Base-by-base conservation (phyloP, 768 basidiomycete species). In the Fibroporia radiculosa region DNA sequence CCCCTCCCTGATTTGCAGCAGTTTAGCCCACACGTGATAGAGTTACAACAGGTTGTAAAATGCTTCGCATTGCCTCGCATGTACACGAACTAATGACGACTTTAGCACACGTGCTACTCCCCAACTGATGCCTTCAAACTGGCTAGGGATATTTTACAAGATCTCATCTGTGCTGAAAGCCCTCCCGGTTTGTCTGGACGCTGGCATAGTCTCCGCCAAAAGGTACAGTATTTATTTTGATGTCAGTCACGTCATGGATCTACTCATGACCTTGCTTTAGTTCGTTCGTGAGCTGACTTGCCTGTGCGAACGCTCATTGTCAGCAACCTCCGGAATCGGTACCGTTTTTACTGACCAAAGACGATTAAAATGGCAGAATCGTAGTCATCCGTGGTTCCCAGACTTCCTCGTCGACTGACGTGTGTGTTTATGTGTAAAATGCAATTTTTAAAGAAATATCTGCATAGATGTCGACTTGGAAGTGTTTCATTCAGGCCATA, bases 1-100 rank as follows among this genome's bases (percentile, higher is more conserved):
- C 73, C 68, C 0, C 67, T 74, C n/a, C 83, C 83, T 0, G 69
- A 75, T 35, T 65, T 82, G n/a, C 53, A 66, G 12, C 53, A 62
- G n/a, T 80, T 84, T 50, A 64, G 70, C 10, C 47, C 60, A 0
- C 58, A 63, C 2, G 74, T 70, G 50, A 55, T 58, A 4, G 65
- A 66, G 13, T 56, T 71, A 2, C 54, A 68, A 28, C 59, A 67
- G 56, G 73, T 74, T 31, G n/a, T 25, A 2, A 13, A 27, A 7
- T 8, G 22, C 7, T 26, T 27, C 24, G 16, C 3, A 18, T 37
- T 27, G 37, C 46, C 20, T 31, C 10, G n/a, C 29, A 31, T n/a
- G 29, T 8, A 8, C 8, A 25, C 14, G 19, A 16, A n/a, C 16
- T 8, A 12, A 40, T 18, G 18, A n/a, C 39, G 26, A 29, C 36